phyloP scores from a whole-genome alignment of 1,284 basidiomycete species.

The Caloboletus firmus region DNA sequence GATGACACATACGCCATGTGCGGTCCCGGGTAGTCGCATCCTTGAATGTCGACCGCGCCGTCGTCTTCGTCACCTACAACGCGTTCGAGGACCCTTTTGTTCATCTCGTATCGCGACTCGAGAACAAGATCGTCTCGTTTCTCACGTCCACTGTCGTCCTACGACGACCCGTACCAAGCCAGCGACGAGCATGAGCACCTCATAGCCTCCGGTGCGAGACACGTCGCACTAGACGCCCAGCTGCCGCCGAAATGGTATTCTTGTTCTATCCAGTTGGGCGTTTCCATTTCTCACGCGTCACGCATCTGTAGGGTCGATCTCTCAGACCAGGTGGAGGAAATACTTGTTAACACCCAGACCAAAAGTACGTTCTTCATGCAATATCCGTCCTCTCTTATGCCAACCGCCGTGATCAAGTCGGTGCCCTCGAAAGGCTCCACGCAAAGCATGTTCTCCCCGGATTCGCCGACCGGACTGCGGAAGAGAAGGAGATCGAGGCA shows the following conservation, averaged over 20 bases:
- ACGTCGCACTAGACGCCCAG: slow-evolving; percentile 59
- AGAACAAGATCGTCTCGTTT: slow-evolving; percentile 53
- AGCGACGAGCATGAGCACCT: slow-evolving; percentile 73
- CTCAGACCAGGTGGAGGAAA: slow-evolving; percentile 83
- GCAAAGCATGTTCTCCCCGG: slow-evolving; percentile 95
- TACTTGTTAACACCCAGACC: slow-evolving; percentile 64
- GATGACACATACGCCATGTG: slow-evolving; percentile 18
- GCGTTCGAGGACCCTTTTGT: slow-evolving; percentile 89
- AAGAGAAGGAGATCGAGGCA: slow-evolving; percentile 92
- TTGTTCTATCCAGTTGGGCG: background rate
- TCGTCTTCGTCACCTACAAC: slow-evolving; percentile 52
- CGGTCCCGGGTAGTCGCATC: slow-evolving; percentile 6
- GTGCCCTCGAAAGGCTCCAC: slow-evolving; percentile 87
- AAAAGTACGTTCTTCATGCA: slow-evolving; percentile 66
- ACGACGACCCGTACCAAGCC: slow-evolving; percentile 43
- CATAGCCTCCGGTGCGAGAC: slow-evolving; percentile 49
- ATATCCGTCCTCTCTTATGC: slow-evolving; percentile 14
- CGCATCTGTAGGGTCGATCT: slow-evolving; percentile 75
- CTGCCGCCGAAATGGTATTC: slow-evolving; percentile 71
- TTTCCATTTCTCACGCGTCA: slow-evolving; percentile 16
- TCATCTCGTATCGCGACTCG: slow-evolving; percentile 93
- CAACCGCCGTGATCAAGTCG: slow-evolving; percentile 49
- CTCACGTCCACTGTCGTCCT: slow-evolving; percentile 38
- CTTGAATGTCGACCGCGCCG: slow-evolving; percentile 32
- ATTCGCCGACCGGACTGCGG: slow-evolving; percentile 90